Percentiles rank a stretch among this genome's conserved stretches.
Conservation (phyloP, 305 asterid species). For the Nicotiana rustica region DNA sequence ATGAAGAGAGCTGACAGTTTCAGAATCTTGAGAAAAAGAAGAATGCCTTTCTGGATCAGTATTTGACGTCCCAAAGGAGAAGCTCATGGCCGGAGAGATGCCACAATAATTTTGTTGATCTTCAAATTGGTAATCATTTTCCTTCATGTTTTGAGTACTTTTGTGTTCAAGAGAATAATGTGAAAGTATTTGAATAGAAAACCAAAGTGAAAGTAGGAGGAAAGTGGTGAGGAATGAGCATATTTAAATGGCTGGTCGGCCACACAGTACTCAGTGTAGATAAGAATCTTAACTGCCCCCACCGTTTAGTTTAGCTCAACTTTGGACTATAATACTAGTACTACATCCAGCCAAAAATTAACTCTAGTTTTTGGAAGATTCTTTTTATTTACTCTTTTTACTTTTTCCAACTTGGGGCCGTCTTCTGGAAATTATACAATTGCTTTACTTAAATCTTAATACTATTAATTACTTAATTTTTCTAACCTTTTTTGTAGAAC, state of each 20-base stretch:
- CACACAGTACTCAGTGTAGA: background rate
- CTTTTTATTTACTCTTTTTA: background rate
- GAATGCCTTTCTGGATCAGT: slow-evolving; percentile 42
- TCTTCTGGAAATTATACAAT: too few species aligned
- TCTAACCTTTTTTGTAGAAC: too few species aligned
- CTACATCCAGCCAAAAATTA: background rate
- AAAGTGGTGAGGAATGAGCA: too few species aligned
- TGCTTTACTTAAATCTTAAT: too few species aligned
- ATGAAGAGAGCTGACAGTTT: slow-evolving; percentile 42
- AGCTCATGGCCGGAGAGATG: slow-evolving; percentile 34
- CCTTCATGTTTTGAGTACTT: slow-evolving; percentile 31
- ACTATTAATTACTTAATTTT: too few species aligned
- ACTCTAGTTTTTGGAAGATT: background rate
- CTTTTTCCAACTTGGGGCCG: background rate
- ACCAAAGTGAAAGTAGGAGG: background rate
- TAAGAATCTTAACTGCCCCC: slow-evolving; percentile 23
- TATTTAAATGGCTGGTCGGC: slow-evolving; percentile 24
- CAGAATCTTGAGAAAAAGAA: slow-evolving; percentile 46
- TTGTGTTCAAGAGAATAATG: background rate
- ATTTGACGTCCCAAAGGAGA: slow-evolving; percentile 30
- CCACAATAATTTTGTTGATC: slow-evolving; percentile 34
- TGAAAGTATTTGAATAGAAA: background rate
- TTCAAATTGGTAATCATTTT: slow-evolving; percentile 38
- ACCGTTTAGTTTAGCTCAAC: slow-evolving; percentile 25
- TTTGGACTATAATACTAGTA: background rate